Evolutionary conservation across 75 land plant species (phyloP).

Genomic region (Pinus albicaulis): DNA sequence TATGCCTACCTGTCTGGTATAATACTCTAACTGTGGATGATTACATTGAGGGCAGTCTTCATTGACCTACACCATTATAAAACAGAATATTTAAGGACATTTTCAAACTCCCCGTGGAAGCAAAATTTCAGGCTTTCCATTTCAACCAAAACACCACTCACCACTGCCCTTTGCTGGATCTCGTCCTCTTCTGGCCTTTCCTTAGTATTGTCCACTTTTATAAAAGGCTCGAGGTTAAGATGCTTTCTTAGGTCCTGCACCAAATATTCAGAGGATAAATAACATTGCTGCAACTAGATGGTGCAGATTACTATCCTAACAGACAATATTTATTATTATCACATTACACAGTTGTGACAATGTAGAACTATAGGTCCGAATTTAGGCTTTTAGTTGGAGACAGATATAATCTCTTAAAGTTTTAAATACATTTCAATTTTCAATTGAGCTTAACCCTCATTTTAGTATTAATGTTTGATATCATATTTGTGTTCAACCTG

Average conservation of each 20-base stretch:
- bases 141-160: conserved; percentile 1
- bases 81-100: neutral
- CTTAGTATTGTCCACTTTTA: neutral
- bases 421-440: too few relatives aligned
- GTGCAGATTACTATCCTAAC: neutral
- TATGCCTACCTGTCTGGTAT: conserved; percentile 53
- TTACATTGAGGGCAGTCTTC: conserved; percentile 57
- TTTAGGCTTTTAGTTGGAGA: too few relatives aligned
- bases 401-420: too few relatives aligned
- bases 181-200: conserved; percentile 4
- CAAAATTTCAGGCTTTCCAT: neutral
- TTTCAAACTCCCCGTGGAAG: neutral
- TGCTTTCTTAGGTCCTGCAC: conserved; percentile 34
- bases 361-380: too few relatives aligned
- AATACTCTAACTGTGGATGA: conserved; percentile 56
- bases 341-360: too few relatives aligned
- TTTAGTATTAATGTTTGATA: too few relatives aligned
- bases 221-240: conserved; percentile 25
- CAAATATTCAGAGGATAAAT: neutral
- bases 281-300: neutral
- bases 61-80: conserved; percentile 36
- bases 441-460: too few relatives aligned
- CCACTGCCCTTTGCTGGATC: conserved; percentile 11
- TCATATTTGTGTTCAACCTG: too few relatives aligned
- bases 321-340: too few relatives aligned